Evolutionary conservation across 2,329 filamentous ascomycete genomes (phyloP).

Genomic region (Chrysoporthe puriensis): DNA sequence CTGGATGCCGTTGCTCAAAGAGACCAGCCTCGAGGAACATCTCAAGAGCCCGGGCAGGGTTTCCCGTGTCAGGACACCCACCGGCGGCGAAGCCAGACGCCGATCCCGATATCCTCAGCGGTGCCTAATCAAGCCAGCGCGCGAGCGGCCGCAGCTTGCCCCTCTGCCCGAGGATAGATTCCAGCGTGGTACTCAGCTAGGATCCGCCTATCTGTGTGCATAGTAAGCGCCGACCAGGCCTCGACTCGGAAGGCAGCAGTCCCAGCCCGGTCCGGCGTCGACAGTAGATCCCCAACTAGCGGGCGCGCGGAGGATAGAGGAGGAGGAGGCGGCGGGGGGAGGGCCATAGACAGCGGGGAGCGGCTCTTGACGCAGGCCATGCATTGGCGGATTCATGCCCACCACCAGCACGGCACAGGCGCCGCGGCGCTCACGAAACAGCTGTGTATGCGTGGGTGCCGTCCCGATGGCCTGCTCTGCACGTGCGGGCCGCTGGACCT

Average conservation of each 20-base stretch:
- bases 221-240: neutral
- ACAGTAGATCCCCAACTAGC: neutral
- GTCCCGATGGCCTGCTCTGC: too few species aligned
- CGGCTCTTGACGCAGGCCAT: conserved; percentile 6
- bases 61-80: neutral
- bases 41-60: neutral
- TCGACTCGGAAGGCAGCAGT: neutral
- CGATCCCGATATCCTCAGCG: neutral
- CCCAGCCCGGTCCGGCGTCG: neutral
- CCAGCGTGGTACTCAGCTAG: too few species aligned
- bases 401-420: neutral
- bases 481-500: too few species aligned
- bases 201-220: neutral
- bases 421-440: too few species aligned
- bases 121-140: neutral
- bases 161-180: too few species aligned
- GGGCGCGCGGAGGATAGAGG: too few species aligned
- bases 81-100: neutral
- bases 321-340: too few species aligned
- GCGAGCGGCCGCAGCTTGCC: neutral
- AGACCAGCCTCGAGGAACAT: neutral
- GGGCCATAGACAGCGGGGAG: neutral
- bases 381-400: neutral
- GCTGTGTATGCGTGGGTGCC: too few species aligned
- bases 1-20: neutral